Evolutionary conservation across 768 basidiomycete genomes (phyloP).

Genomic region (Rhodotorula sphaerocarpa): DNA sequence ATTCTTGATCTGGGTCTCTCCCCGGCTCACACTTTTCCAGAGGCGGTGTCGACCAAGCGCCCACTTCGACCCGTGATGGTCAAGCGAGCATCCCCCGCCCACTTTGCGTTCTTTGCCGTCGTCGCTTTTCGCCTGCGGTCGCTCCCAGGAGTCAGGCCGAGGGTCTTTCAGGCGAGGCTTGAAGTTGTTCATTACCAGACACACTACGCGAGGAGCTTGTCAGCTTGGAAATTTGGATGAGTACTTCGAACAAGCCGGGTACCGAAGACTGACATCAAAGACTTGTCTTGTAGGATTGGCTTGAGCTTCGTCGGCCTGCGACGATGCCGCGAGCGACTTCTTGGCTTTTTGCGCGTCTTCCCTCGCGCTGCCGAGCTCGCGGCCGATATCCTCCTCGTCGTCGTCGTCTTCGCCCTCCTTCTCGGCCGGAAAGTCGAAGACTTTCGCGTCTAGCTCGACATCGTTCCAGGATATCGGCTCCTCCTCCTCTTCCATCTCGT

Average conservation of each 20-base stretch:
- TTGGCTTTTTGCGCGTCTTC: no score
- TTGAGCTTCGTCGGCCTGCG: no score
- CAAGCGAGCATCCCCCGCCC: conserved; percentile 56
- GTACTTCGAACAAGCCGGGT: no score
- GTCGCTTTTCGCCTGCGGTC: conserved; percentile 58
- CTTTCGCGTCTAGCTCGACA: neutral
- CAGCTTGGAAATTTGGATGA: no score
- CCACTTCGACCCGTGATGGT: conserved; percentile 29
- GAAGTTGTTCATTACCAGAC: no score
- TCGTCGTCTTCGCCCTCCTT: neutral
- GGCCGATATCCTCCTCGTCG: neutral
- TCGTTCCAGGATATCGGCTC: neutral
- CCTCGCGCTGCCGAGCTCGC: no score
- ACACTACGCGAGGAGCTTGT: no score
- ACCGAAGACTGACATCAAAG: no score
- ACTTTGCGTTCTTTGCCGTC: conserved; percentile 70
- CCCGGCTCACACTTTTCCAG: conserved; percentile 29
- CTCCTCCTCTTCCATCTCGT: neutral
- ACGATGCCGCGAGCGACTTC: no score
- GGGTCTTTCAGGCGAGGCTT: no score
- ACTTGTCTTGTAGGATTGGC: no score
- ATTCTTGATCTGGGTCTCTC: neutral
- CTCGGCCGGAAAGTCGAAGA: neutral
- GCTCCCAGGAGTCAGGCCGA: neutral
- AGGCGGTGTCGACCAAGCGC: conserved; percentile 33